Conservation (phyloP, 495 filamentous ascomycete species). For the Parmelia sp. region DNA sequence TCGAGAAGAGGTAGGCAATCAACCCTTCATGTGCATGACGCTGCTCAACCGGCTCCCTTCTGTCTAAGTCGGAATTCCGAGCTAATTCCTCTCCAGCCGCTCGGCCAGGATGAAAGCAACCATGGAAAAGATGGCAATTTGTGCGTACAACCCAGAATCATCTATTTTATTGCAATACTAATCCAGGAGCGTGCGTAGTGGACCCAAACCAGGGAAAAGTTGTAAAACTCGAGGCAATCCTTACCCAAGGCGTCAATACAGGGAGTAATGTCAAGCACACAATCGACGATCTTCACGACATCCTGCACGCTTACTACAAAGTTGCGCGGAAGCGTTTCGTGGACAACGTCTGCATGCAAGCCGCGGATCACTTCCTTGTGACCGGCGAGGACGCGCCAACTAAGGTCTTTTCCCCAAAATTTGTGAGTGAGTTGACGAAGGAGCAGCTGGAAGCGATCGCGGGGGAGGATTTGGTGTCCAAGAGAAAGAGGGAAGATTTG, state of each 20-base stretch:
- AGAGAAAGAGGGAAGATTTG: constrained; percentile 33
- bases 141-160: neutral
- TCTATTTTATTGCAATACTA: neutral
- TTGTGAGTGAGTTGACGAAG: constrained; percentile 32
- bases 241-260: constrained; percentile 10
- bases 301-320: constrained; percentile 55
- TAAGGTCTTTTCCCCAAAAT: constrained; percentile 32
- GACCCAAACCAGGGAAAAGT: constrained; percentile 19
- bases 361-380: constrained; percentile 32
- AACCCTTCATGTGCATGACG: neutral
- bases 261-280: constrained; percentile 38
- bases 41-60: neutral
- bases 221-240: constrained; percentile 24
- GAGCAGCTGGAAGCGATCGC: constrained; percentile 42
- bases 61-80: neutral
- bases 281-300: constrained; percentile 50
- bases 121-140: constrained; percentile 14
- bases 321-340: constrained; percentile 51
- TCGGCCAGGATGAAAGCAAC: constrained; percentile 26
- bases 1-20: constrained; percentile 37
- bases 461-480: constrained; percentile 36
- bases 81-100: constrained; percentile 14
- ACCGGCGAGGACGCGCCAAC: constrained; percentile 32
- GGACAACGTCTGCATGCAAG: constrained; percentile 47
- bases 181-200: neutral